Evolutionary conservation across 2,329 filamentous ascomycete genomes (phyloP).

Genomic region (Zasmidium cellare): DNA sequence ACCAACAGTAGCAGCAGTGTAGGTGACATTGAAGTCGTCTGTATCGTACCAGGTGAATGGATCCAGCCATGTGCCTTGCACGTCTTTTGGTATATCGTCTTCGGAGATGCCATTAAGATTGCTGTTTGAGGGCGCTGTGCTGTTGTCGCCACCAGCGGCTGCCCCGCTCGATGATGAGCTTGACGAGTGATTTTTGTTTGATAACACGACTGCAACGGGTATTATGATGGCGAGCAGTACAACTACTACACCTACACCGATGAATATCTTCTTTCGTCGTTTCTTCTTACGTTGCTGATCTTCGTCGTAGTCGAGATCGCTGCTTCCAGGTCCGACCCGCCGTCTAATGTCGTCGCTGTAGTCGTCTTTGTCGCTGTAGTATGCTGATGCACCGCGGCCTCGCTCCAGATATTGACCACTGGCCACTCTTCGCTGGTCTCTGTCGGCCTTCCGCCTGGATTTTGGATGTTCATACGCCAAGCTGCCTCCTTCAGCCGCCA

Average conservation of each 20-base stretch:
- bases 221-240: constrained; percentile 49
- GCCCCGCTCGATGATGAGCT: constrained; percentile 8
- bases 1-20: constrained; percentile 80
- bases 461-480: constrained; percentile 27
- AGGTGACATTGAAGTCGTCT: constrained; percentile 88
- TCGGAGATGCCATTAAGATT: constrained; percentile 48
- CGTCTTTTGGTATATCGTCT: constrained; percentile 53
- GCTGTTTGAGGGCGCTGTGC: constrained; percentile 41
- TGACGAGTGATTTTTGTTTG: constrained; percentile 40
- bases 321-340: constrained; percentile 39
- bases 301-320: constrained; percentile 40
- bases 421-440: constrained; percentile 40
- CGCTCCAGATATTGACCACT: constrained; percentile 49
- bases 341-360: constrained; percentile 42
- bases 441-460: constrained; percentile 30
- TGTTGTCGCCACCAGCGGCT: constrained; percentile 22
- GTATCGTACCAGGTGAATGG: constrained; percentile 92
- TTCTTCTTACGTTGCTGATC: constrained; percentile 42
- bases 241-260: constrained; percentile 41
- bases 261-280: constrained; percentile 56
- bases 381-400: constrained; percentile 35
- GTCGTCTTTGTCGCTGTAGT: constrained; percentile 41
- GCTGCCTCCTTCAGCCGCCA: constrained; percentile 30
- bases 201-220: constrained; percentile 47
- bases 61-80: constrained; percentile 76